phyloP scores from a whole-genome alignment of 225 moss, liverwort and hornwort genomes.

The Straminergon stramineum region DNA sequence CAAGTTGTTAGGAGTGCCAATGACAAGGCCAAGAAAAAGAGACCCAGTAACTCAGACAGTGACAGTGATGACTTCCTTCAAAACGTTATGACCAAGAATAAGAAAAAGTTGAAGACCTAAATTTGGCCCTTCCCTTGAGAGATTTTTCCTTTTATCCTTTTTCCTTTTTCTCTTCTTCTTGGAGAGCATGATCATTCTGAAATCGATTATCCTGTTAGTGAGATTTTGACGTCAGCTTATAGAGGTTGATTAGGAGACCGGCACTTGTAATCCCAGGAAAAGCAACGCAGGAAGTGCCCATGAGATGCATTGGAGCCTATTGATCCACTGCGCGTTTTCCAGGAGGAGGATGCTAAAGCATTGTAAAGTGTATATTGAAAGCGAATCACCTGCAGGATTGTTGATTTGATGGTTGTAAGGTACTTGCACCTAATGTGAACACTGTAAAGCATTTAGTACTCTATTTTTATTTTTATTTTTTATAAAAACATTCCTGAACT shows the following conservation, averaged over 20 bases:
- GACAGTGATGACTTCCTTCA: slow-evolving; percentile 39
- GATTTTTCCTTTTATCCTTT: neutral
- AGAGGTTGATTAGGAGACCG: neutral
- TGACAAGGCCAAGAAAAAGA: slow-evolving; percentile 23
- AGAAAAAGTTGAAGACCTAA: slow-evolving; percentile 22
- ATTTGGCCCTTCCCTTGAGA: neutral
- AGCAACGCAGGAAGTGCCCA: slow-evolving; percentile 6
- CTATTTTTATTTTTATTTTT: neutral
- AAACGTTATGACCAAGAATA: neutral
- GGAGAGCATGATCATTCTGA: slow-evolving; percentile 4
- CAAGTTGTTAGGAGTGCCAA: slow-evolving; percentile 2
- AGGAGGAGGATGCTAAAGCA: neutral
- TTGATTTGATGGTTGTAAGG: slow-evolving; percentile 4
- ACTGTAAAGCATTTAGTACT: neutral
- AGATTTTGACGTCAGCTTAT: slow-evolving; percentile 2
- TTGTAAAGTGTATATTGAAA: slow-evolving; percentile 24
- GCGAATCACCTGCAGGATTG: neutral
- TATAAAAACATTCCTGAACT: neutral
- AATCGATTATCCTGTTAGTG: neutral
- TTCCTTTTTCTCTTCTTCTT: neutral
- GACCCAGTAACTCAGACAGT: neutral
- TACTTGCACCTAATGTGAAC: neutral
- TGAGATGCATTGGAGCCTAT: slow-evolving; percentile 14
- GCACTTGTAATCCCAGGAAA: slow-evolving; percentile 3
- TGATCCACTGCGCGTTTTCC: neutral